Conservation (phyloP, 352 stramenopile genomes). For the Pythium rhizo-oryzae region DNA sequence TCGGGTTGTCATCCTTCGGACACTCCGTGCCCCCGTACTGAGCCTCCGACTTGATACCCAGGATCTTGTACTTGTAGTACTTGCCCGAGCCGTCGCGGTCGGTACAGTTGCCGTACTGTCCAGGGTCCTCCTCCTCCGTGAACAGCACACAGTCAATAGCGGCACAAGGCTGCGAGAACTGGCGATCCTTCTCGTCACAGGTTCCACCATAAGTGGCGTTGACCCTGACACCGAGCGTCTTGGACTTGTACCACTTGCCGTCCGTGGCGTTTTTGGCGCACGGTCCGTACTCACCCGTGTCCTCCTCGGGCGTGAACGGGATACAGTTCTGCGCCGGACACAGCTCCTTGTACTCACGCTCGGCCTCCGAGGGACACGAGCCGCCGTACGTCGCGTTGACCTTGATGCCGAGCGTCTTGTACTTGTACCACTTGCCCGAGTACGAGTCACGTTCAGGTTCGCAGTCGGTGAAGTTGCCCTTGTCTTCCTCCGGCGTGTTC, state of each 20-base stretch:
- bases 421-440: slow-evolving; percentile 3
- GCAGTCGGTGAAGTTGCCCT: neutral
- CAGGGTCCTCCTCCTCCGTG: neutral
- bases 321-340: slow-evolving; percentile 2
- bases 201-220: neutral
- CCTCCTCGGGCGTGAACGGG: neutral
- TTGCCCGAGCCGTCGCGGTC: neutral
- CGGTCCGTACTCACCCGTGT: slow-evolving; percentile 1
- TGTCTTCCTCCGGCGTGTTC: slow-evolving; percentile 11
- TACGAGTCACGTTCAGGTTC: neutral
- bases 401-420: slow-evolving; percentile 3
- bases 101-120: neutral
- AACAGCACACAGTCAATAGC: slow-evolving; percentile 1
- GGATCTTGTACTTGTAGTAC: slow-evolving; percentile 3
- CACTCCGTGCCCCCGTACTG: slow-evolving; percentile 3
- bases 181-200: neutral
- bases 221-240: neutral
- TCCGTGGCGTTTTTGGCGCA: neutral
- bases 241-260: neutral
- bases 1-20: neutral
- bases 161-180: neutral
- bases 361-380: neutral
- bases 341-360: neutral
- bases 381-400: neutral
- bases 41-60: slow-evolving; percentile 1